These are phyloP conservation scores for Arctium minus DNA, from an alignment of 129 eudicot species.

Conservation along the genomic window DNA sequence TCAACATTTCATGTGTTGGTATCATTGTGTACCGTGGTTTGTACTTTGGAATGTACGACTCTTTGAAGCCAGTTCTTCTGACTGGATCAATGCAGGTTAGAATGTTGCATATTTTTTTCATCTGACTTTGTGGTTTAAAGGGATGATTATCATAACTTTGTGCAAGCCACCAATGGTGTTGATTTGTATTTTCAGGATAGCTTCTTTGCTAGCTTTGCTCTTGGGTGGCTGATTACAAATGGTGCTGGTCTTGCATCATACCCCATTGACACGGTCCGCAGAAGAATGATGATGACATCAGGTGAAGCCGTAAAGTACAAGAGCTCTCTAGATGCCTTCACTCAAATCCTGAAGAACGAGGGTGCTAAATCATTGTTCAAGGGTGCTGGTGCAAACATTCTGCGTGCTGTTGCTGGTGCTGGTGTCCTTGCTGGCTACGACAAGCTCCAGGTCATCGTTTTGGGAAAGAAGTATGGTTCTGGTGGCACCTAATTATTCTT, in stretches of 20 bases:
- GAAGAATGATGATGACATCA: constrained; percentile 79
- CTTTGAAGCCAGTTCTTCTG: constrained; percentile 48
- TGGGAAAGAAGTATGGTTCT: constrained; percentile 82
- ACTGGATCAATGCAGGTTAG: constrained; percentile 49
- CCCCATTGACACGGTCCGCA: constrained; percentile 63
- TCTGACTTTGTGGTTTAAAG: not conserved
- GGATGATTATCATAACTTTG: not conserved
- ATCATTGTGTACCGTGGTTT: constrained; percentile 59
- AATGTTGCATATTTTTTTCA: too few species aligned
- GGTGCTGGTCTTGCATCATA: constrained; percentile 67
- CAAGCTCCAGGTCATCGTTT: constrained; percentile 68
- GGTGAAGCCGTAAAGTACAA: constrained; percentile 73
- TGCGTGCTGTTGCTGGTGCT: constrained; percentile 89
- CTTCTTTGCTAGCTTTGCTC: constrained; percentile 67
- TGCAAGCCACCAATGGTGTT: not conserved
- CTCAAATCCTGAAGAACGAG: constrained; percentile 54
- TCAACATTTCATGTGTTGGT: constrained; percentile 56
- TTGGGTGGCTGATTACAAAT: constrained; percentile 64
- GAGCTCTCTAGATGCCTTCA: constrained; percentile 49
- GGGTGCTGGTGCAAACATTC: constrained; percentile 73
- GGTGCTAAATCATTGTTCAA: constrained; percentile 56
- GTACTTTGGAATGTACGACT: constrained; percentile 62
- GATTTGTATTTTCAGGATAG: constrained; percentile 41
- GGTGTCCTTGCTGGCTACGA: constrained; percentile 85
- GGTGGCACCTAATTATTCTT: constrained; percentile 55